Evolutionary conservation across 352 stramenopile species (phyloP).

Genomic region (Halophytophthora polymorphica): DNA sequence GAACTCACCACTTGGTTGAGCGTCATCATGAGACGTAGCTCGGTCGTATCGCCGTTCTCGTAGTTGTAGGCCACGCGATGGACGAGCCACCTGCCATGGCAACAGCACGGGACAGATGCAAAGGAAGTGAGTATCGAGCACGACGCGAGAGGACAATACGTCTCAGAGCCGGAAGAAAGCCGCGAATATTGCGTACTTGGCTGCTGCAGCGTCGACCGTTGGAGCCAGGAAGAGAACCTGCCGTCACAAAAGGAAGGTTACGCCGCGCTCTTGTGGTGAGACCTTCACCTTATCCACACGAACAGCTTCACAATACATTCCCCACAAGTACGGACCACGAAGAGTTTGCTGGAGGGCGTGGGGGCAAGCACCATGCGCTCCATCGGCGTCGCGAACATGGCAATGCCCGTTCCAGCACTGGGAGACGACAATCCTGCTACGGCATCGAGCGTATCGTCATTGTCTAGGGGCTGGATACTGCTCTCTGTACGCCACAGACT

Average conservation of each 20-base stretch:
- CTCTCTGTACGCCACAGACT: conserved; percentile 10
- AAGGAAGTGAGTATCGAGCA: neutral
- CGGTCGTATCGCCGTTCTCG: conserved; percentile 26
- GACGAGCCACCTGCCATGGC: conserved; percentile 28
- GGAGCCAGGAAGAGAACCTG: conserved; percentile 42
- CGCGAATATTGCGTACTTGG: conserved; percentile 25
- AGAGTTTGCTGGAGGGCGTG: conserved; percentile 33
- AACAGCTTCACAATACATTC: neutral
- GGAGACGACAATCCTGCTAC: neutral
- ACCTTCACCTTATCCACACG: neutral
- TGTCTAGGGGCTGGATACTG: conserved; percentile 16
- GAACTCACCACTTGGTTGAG: conserved; percentile 36
- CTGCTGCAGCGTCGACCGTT: conserved; percentile 15
- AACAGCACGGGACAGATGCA: neutral
- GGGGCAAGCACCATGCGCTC: conserved; percentile 47
- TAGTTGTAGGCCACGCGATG: conserved; percentile 43
- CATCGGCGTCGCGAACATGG: conserved; percentile 32
- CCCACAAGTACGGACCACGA: conserved; percentile 21
- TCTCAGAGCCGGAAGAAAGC: neutral
- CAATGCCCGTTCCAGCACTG: conserved; percentile 21
- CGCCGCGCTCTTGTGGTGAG: neutral
- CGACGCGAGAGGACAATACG: neutral
- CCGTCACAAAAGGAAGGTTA: neutral
- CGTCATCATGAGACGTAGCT: conserved; percentile 21
- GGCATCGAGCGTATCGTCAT: neutral